Percentiles rank a stretch among this genome's conserved stretches.
Conservation (phyloP, 768 basidiomycete species). For the Pleurotus pulmonarius region DNA sequence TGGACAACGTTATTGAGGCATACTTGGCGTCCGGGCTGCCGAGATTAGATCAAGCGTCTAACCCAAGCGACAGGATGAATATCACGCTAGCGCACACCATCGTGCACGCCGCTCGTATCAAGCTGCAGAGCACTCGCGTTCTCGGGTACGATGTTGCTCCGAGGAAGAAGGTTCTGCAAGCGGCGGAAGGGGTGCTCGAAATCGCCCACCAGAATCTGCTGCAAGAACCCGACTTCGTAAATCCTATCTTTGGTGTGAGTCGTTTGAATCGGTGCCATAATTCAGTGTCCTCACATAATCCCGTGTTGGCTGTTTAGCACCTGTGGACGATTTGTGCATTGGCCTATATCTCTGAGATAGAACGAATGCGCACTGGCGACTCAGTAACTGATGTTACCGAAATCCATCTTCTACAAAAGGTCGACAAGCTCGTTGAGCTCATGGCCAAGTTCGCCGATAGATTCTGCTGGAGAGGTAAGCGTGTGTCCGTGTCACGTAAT, state of each 20-base stretch:
- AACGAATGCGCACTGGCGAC: not conserved
- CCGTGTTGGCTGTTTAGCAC: not conserved
- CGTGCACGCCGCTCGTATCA: not conserved
- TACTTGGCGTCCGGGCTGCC: not conserved
- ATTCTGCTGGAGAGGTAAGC: not conserved
- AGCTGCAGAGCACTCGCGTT: not conserved
- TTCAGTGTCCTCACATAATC: not conserved
- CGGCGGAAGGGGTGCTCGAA: not conserved
- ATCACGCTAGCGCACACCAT: not conserved
- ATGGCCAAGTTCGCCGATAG: not conserved
- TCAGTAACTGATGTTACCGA: not conserved
- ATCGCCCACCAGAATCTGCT: not conserved
- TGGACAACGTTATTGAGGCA: not conserved
- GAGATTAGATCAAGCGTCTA: not conserved
- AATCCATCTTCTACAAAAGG: not conserved
- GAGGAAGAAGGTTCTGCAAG: not conserved
- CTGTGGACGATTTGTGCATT: not conserved
- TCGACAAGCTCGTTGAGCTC: not conserved
- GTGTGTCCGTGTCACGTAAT: not conserved
- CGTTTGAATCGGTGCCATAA: not conserved
- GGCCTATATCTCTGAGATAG: not conserved
- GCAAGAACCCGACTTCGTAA: not conserved
- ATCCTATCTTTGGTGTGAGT: constrained; percentile 1
- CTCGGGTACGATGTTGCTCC: not conserved
- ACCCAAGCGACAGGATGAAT: not conserved